Percentiles rank a stretch among this genome's conserved stretches.
These are phyloP conservation scores for Phytopythium mirpurense DNA, from an alignment of 352 stramenopile genomes.

Conservation along the genomic window DNA sequence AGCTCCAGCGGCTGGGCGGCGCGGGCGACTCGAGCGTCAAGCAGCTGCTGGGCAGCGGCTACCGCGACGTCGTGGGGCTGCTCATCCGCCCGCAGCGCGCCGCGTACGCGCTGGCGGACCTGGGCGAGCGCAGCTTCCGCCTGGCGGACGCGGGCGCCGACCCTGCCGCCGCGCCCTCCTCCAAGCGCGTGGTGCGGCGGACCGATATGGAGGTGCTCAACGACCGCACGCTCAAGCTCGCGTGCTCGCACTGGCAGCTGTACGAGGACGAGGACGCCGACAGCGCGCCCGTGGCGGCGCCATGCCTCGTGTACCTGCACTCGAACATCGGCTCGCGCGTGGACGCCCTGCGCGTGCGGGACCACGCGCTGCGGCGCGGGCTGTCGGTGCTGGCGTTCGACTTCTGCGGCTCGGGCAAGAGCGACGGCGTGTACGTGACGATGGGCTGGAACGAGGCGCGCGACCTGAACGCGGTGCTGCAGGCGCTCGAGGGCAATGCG, in stretches of 20 bases:
- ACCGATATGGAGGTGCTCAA: constrained; percentile 64
- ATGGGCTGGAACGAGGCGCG: constrained; percentile 81
- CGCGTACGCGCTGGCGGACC: constrained; percentile 39
- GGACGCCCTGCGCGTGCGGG: constrained; percentile 60
- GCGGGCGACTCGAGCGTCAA: constrained; percentile 67
- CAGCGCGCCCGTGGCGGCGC: constrained; percentile 13
- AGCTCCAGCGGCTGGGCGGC: constrained; percentile 60
- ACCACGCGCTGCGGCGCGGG: constrained; percentile 52
- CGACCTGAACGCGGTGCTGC: constrained; percentile 67
- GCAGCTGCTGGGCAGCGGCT: constrained; percentile 66
- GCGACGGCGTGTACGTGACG: constrained; percentile 81
- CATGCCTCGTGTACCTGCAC: constrained; percentile 77
- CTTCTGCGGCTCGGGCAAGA: constrained; percentile 70
- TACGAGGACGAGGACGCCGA: constrained; percentile 19
- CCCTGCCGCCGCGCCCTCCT: constrained; percentile 8
- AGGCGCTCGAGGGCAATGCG: constrained; percentile 43
- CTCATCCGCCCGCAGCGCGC: constrained; percentile 69
- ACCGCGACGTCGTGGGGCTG: constrained; percentile 67
- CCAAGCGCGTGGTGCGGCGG: constrained; percentile 24
- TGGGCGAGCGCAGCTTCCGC: constrained; percentile 46
- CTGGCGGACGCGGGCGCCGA: constrained; percentile 17
- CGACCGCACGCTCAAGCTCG: constrained; percentile 57
- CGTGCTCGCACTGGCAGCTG: constrained; percentile 77
- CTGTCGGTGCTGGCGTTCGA: constrained; percentile 83
- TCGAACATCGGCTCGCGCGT: constrained; percentile 79